Evolutionary conservation across 345 rosid genomes (phyloP).

Genomic region (Brassica carinata): DNA sequence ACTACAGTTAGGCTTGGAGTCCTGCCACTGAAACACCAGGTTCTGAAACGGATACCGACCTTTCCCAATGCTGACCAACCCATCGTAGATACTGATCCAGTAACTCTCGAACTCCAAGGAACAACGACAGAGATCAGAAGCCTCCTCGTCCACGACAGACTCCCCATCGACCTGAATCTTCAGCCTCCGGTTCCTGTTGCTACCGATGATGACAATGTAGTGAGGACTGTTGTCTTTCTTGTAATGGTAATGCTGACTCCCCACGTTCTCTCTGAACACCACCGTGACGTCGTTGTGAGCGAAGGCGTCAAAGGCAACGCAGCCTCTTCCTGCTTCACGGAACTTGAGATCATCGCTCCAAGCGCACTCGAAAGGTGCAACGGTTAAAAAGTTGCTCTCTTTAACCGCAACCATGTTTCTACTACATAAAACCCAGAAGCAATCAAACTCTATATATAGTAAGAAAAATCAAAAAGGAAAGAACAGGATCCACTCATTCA

Average conservation of each 20-base stretch:
- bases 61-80: constrained; percentile 81
- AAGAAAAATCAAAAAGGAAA: background rate
- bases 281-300: constrained; percentile 95
- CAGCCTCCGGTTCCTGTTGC: constrained; percentile 83
- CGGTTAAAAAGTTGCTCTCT: constrained; percentile 75
- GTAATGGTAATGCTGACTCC: constrained; percentile 91
- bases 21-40: constrained; percentile 86
- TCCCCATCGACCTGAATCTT: constrained; percentile 92
- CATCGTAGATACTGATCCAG: constrained; percentile 94
- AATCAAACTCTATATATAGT: constrained; percentile 35
- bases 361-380: constrained; percentile 98
- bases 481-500: constrained; percentile 14
- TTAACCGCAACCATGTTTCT: constrained; percentile 51
- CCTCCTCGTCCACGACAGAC: constrained; percentile 78
- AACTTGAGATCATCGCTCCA: constrained; percentile 95
- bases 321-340: constrained; percentile 90
- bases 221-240: constrained; percentile 92
- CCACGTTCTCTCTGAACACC: constrained; percentile 91
- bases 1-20: constrained; percentile 76
- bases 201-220: constrained; percentile 93
- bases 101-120: constrained; percentile 84
- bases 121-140: constrained; percentile 67
- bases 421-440: constrained; percentile 24
- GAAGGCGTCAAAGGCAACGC: constrained; percentile 92
- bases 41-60: constrained; percentile 98